A percentile compares a stretch with the other conserved stretches of the same genome.
These are phyloP conservation scores for Pelargonium cotyledonis DNA, from an alignment of 441 rosid genomes.

Conservation along the genomic window DNA sequence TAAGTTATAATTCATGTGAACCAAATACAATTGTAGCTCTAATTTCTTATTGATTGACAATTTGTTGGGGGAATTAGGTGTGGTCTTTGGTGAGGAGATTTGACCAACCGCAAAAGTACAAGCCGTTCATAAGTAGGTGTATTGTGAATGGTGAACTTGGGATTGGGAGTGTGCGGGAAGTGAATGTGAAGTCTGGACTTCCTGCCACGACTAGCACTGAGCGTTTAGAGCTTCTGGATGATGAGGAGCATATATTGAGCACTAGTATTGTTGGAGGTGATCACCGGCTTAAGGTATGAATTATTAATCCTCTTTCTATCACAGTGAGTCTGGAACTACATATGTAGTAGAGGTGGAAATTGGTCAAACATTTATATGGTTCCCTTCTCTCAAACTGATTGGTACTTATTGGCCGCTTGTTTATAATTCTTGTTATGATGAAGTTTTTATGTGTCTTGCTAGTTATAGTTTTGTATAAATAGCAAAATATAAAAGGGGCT, in stretches of 20 bases:
- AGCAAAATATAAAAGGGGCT: neutral
- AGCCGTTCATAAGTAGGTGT: constrained; percentile 23
- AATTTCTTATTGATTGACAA: neutral
- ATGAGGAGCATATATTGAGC: constrained; percentile 21
- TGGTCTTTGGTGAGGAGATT: constrained; percentile 25
- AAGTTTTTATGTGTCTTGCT: neutral
- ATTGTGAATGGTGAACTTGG: constrained; percentile 19
- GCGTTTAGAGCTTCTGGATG: constrained; percentile 23
- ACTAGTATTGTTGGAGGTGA: constrained; percentile 24
- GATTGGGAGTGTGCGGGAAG: constrained; percentile 24
- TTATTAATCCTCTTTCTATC: too few species aligned
- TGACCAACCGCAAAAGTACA: constrained; percentile 26
- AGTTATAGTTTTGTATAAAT: neutral
- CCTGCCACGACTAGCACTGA: constrained; percentile 24
- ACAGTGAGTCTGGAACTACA: neutral
- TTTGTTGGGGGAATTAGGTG: constrained; percentile 2
- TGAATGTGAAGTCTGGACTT: constrained; percentile 22
- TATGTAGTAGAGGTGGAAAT: neutral
- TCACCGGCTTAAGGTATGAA: constrained; percentile 22
- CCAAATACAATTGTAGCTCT: too few species aligned
- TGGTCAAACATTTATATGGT: neutral
- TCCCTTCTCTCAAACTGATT: neutral
- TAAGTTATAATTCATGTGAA: neutral
- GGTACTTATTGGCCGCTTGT: neutral
- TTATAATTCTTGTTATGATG: neutral